Conservation (phyloP, 2,329 filamentous ascomycete genomes). For the Monilinia laxa region DNA sequence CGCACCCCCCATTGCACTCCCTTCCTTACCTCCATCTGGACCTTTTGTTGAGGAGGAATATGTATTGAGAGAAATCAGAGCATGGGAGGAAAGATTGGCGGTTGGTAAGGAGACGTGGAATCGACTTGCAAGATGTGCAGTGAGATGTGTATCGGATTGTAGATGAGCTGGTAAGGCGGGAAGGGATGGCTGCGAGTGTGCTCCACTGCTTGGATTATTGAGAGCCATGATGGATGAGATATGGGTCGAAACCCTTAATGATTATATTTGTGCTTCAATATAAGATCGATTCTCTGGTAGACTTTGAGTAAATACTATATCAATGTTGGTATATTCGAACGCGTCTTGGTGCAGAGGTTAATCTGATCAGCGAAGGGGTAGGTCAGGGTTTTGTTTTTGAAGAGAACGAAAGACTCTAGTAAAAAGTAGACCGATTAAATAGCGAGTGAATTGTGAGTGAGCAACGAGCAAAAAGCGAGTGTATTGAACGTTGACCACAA, state of each 20-base stretch:
- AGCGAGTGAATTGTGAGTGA: slow-evolving; percentile 1
- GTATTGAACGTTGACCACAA: neutral
- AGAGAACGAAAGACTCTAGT: neutral
- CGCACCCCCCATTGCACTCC: slow-evolving; percentile 86
- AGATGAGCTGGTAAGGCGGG: slow-evolving; percentile 83
- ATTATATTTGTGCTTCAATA: neutral
- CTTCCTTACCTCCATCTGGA: slow-evolving; percentile 85
- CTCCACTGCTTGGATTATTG: slow-evolving; percentile 50
- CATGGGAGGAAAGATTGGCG: slow-evolving; percentile 85
- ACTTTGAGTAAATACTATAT: neutral
- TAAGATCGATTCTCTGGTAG: neutral
- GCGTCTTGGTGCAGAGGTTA: slow-evolving; percentile 1
- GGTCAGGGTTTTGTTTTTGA: too few species aligned
- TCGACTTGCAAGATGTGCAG: slow-evolving; percentile 78
- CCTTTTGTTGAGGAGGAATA: slow-evolving; percentile 88
- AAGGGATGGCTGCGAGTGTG: slow-evolving; percentile 81
- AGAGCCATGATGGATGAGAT: slow-evolving; percentile 55
- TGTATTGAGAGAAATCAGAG: slow-evolving; percentile 88
- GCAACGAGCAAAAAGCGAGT: slow-evolving; percentile 14
- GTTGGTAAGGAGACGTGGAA: slow-evolving; percentile 92
- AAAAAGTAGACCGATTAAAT: neutral
- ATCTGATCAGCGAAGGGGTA: neutral
- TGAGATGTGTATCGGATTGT: slow-evolving; percentile 75
- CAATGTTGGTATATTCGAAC: neutral
- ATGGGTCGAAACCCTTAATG: slow-evolving; percentile 35